phyloP scores from a whole-genome alignment of 2,329 filamentous ascomycete genomes.

The Ceratocystis eucalypticola region DNA sequence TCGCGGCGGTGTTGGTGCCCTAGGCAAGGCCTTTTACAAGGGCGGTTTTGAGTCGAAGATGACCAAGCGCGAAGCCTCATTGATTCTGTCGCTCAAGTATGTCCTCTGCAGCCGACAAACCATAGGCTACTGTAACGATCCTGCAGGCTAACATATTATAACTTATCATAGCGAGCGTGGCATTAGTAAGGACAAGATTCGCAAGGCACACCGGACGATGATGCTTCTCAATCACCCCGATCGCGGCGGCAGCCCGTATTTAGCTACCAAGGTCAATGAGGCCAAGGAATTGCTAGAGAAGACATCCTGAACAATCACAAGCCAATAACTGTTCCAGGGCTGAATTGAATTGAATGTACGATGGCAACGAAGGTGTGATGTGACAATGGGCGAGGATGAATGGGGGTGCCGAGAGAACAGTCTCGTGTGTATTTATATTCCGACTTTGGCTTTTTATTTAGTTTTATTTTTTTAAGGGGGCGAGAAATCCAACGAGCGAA shows the following conservation, averaged over 20 bases:
- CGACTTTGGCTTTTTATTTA: neutral
- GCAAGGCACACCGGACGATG: conserved; percentile 85
- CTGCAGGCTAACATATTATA: neutral
- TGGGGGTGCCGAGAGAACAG: neutral
- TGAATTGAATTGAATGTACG: too few species aligned
- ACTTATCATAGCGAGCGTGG: conserved; percentile 55
- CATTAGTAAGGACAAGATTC: conserved; percentile 81
- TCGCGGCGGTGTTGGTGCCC: conserved; percentile 58
- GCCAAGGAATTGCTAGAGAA: conserved; percentile 95
- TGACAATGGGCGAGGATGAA: neutral
- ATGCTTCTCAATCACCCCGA: conserved; percentile 98
- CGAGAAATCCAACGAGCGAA: neutral
- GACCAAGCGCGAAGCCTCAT: conserved; percentile 77
- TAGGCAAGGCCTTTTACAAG: conserved; percentile 93
- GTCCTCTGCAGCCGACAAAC: conserved; percentile 20
- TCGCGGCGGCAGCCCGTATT: conserved; percentile 87
- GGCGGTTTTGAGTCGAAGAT: conserved; percentile 95
- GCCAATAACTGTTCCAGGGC: too few species aligned
- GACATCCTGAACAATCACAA: conserved; percentile 25
- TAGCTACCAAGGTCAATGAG: conserved; percentile 97
- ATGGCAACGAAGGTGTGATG: too few species aligned
- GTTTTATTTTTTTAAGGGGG: neutral
- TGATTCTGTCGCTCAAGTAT: conserved; percentile 85
- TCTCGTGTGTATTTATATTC: conserved; percentile 16
- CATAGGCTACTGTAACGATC: conserved; percentile 10